Conservation (phyloP, 768 basidiomycete genomes). For the Kwoniella bestiolae region DNA sequence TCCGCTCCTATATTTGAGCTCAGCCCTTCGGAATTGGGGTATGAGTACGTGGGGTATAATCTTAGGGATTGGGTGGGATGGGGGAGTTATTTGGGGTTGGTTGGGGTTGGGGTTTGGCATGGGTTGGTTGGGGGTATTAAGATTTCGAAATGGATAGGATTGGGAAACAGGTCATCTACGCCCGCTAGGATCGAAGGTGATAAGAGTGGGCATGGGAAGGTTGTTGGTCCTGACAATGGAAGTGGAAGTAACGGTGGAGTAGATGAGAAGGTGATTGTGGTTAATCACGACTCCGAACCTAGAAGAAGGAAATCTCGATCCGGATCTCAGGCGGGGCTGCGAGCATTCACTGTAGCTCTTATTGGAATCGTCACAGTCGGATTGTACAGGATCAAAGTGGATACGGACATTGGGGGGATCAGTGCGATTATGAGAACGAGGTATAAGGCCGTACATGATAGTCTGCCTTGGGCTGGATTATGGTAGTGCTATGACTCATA, state of each 20-base stretch:
- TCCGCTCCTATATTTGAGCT: constrained; percentile 64
- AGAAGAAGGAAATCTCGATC: neutral
- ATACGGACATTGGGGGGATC: constrained; percentile 18
- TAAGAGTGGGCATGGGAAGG: no score
- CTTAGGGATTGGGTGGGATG: constrained; percentile 65
- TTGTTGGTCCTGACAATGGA: no score
- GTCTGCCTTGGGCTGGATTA: constrained; percentile 7
- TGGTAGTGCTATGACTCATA: constrained; percentile 5
- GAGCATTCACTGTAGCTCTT: constrained; percentile 22
- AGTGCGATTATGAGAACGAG: constrained; percentile 31
- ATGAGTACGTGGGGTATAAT: constrained; percentile 77
- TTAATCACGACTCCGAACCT: neutral
- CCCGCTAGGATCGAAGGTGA: no score
- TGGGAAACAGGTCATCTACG: no score
- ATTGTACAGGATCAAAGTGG: constrained; percentile 29
- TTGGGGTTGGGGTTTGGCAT: constrained; percentile 66
- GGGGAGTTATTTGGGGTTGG: constrained; percentile 68
- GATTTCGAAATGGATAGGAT: constrained; percentile 32
- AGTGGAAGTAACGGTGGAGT: no score
- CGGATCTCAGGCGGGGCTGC: constrained; percentile 13
- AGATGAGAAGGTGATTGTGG: neutral
- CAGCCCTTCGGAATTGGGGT: constrained; percentile 78
- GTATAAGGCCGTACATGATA: constrained; percentile 36
- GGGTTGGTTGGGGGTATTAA: constrained; percentile 65
- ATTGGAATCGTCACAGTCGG: constrained; percentile 32